phyloP scores from a whole-genome alignment of 75 land plant species.

The Sequoiadendron giganteum region DNA sequence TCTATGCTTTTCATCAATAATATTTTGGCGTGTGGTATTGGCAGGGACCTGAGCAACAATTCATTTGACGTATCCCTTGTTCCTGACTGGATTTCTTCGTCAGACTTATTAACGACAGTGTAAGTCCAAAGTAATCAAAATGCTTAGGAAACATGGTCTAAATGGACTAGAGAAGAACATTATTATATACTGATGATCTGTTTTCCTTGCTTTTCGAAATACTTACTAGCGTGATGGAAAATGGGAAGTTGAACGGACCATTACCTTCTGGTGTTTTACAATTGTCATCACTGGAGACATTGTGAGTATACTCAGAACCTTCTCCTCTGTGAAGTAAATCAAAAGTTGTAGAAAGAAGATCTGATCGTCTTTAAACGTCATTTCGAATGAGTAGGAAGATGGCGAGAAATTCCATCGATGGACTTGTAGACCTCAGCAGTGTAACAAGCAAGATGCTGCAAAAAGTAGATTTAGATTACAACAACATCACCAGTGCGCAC shows the following conservation, averaged over 20 bases:
- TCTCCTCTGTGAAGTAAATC: background rate
- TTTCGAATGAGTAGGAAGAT: conserved; percentile 25
- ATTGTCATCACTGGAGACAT: conserved; percentile 28
- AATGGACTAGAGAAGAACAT: background rate
- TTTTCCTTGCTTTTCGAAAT: background rate
- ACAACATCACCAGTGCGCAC: no score
- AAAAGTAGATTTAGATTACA: conserved; percentile 29
- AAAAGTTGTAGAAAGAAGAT: background rate
- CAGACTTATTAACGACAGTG: conserved; percentile 37
- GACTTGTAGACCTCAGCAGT: conserved; percentile 23
- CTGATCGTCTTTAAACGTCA: background rate
- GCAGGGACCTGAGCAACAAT: conserved; percentile 43
- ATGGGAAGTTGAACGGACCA: conserved; percentile 23
- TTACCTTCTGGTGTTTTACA: conserved; percentile 25
- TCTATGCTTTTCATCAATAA: background rate
- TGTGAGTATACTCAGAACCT: conserved; percentile 28
- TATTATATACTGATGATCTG: background rate
- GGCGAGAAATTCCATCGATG: conserved; percentile 31
- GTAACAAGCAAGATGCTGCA: conserved; percentile 25
- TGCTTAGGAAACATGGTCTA: no score
- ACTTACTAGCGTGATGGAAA: conserved; percentile 34
- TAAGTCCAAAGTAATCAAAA: conserved; percentile 9
- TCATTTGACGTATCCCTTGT: conserved; percentile 22
- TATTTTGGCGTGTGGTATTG: background rate
- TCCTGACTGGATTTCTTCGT: conserved; percentile 34